phyloP scores from a whole-genome alignment of 148 eudicot species.

The Rhododendron mucronatum region DNA sequence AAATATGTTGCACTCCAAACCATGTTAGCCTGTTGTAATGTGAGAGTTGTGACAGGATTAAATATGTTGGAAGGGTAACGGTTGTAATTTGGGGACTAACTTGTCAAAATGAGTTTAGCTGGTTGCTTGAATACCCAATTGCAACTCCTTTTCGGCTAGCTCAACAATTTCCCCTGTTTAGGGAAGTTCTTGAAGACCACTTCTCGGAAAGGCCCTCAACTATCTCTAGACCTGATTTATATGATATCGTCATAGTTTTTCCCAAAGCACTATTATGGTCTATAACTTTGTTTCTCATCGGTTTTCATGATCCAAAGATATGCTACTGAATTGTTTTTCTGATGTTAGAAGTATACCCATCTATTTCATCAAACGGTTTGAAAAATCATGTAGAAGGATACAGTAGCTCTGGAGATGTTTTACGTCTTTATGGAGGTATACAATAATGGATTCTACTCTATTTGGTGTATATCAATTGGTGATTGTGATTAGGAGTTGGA shows the following conservation, averaged over 20 bases:
- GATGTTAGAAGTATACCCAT: not conserved
- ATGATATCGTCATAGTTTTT: not conserved
- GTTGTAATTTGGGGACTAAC: not conserved
- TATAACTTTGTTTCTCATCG: not conserved
- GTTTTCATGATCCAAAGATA: not conserved
- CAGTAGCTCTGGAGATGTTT: not conserved
- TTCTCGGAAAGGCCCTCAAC: not conserved
- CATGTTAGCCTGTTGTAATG: not conserved
- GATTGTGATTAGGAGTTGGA: not conserved
- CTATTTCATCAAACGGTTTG: not conserved
- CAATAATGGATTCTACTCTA: not conserved
- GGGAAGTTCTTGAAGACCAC: not conserved
- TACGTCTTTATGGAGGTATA: not conserved
- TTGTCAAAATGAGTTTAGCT: not conserved
- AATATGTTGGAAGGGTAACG: not conserved
- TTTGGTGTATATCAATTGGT: not conserved
- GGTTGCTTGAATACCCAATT: not conserved
- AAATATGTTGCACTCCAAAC: not conserved
- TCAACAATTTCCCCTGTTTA: not conserved
- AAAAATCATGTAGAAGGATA: not conserved
- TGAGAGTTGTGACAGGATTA: not conserved
- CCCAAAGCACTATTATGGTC: not conserved
- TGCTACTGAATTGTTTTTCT: not conserved
- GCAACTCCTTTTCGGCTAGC: not conserved
- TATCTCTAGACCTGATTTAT: not conserved